phyloP scores from a whole-genome alignment of 148 eudicot genomes.

The Vaccinium vitisidaea region DNA sequence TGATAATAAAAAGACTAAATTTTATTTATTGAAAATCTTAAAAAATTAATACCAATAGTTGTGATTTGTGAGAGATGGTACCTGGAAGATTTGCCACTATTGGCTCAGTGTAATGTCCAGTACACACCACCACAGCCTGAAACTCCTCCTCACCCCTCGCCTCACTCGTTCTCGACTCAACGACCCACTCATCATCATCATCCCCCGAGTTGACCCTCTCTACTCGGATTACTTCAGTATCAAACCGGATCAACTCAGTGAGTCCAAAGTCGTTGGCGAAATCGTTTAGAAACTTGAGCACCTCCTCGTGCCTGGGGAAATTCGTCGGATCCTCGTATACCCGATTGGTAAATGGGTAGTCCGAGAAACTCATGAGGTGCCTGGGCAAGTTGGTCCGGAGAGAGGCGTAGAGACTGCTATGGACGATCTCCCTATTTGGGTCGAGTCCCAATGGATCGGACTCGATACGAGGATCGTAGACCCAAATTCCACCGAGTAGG shows the following conservation, averaged over 20 bases:
- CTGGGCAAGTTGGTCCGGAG: slow-evolving; percentile 39
- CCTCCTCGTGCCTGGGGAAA: slow-evolving; percentile 46
- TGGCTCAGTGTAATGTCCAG: slow-evolving; percentile 32
- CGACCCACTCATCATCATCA: slow-evolving; percentile 4
- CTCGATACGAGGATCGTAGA: slow-evolving; percentile 35
- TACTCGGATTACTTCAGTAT: slow-evolving; percentile 30
- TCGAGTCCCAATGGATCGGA: slow-evolving; percentile 30
- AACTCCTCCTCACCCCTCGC: slow-evolving; percentile 22
- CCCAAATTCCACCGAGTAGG: slow-evolving; percentile 42
- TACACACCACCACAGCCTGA: slow-evolving; percentile 48
- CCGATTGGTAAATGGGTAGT: slow-evolving; percentile 21
- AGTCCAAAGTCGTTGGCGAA: slow-evolving; percentile 32
- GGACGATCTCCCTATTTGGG: too few species aligned
- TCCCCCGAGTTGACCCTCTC: slow-evolving; percentile 17
- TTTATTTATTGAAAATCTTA: too few species aligned
- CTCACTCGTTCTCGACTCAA: slow-evolving; percentile 22
- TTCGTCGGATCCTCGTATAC: slow-evolving; percentile 22
- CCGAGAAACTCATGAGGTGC: slow-evolving; percentile 40
- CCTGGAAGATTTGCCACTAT: slow-evolving; percentile 36
- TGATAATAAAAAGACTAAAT: too few species aligned
- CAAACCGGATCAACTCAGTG: slow-evolving; percentile 30
- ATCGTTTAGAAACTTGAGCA: slow-evolving; percentile 26
- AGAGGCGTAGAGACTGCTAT: too few species aligned
- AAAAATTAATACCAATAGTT: too few species aligned
- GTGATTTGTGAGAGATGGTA: background rate